A percentile compares a stretch with the other conserved stretches of the same genome.
These are phyloP conservation scores for Tulasnella sp. DNA, from an alignment of 768 basidiomycete species.

Conservation along the genomic window DNA sequence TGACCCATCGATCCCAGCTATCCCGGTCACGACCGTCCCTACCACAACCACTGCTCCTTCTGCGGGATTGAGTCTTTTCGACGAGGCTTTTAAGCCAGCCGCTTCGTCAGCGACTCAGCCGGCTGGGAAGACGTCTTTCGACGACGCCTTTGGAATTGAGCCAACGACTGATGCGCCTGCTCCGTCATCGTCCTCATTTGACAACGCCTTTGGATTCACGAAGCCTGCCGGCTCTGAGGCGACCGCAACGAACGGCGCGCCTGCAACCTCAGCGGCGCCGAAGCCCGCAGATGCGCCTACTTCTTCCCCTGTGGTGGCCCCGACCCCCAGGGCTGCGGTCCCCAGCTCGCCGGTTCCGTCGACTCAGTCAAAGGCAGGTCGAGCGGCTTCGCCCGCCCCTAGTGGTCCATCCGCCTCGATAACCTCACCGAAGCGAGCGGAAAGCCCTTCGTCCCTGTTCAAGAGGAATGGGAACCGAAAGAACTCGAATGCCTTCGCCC, in stretches of 20 bases:
- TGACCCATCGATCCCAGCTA: not conserved
- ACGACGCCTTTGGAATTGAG: constrained; percentile 42
- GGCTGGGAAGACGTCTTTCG: constrained; percentile 31
- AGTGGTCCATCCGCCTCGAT: not conserved
- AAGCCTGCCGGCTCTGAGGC: not conserved
- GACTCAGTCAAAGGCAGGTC: not conserved
- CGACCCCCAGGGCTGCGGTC: not conserved
- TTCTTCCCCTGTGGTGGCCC: not conserved
- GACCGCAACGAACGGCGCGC: not conserved
- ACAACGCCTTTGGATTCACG: constrained; percentile 33
- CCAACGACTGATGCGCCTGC: constrained; percentile 4
- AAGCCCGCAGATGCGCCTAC: not conserved
- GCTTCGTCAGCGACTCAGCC: constrained; percentile 11
- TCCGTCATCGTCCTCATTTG: constrained; percentile 26
- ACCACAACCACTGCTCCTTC: not conserved
- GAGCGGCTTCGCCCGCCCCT: not conserved
- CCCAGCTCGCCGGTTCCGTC: not conserved
- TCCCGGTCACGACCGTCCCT: not conserved
- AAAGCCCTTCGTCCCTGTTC: not conserved
- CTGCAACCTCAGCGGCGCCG: not conserved
- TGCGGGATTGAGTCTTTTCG: not conserved
- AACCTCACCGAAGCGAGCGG: not conserved
- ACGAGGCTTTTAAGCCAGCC: not conserved
- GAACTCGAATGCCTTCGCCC: not conserved
- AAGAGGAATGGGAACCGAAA: not conserved